Conservation (phyloP, 805 yeast genomes). For the Sugiyamaella qingdaonensis region DNA sequence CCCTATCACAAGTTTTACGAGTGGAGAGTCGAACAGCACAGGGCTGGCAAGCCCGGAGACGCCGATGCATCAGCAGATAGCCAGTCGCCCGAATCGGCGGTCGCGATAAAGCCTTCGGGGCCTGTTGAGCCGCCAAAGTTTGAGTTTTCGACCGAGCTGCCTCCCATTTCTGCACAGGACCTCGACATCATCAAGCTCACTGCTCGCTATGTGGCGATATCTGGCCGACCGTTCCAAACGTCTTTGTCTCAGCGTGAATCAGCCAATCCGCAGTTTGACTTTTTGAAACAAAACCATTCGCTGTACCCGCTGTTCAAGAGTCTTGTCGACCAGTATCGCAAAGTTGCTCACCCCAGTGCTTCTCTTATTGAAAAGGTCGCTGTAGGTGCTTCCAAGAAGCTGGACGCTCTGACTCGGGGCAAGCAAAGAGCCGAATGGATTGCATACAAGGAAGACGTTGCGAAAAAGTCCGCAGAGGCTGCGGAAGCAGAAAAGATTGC, state of each 20-base stretch:
- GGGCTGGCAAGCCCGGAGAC: conserved; percentile 22
- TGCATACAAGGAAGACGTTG: conserved; percentile 35
- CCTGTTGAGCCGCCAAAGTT: conserved; percentile 27
- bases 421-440: conserved; percentile 54
- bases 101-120: conserved; percentile 9
- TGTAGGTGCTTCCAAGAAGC: conserved; percentile 31
- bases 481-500: conserved; percentile 43
- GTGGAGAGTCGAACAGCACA: conserved; percentile 40
- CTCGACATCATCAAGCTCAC: conserved; percentile 64
- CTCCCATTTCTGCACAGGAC: conserved; percentile 56
- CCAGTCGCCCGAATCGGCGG: not conserved
- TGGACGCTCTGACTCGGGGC: conserved; percentile 44
- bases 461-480: conserved; percentile 34
- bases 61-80: not conserved
- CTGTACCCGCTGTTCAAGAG: conserved; percentile 47
- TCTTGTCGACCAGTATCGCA: conserved; percentile 54
- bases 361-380: conserved; percentile 23
- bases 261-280: conserved; percentile 57
- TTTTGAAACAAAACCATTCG: conserved; percentile 57
- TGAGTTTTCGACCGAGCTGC: conserved; percentile 31
- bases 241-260: conserved; percentile 34
- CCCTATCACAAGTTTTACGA: conserved; percentile 56
- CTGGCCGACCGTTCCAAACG: conserved; percentile 47
- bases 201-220: conserved; percentile 62
- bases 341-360: conserved; percentile 30